A percentile compares a stretch with the other conserved stretches of the same genome.
Conservation (phyloP, 768 basidiomycete genomes). For the Suillus hirtellus region DNA sequence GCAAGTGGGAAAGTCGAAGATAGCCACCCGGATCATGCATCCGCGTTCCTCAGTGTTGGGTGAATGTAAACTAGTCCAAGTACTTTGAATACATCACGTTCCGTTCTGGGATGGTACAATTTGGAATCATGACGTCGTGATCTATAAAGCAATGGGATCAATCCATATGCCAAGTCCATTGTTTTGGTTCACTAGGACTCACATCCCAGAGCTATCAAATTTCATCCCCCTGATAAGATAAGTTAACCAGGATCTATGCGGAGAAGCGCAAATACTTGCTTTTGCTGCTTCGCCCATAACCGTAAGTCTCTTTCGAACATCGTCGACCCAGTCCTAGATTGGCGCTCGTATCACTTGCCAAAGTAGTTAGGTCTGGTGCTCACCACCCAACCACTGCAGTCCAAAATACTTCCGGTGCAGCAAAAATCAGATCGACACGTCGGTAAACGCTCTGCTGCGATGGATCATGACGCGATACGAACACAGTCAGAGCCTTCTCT, state of each 20-base stretch:
- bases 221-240: conserved; percentile 60
- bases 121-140: conserved; percentile 66
- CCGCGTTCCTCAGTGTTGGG: conserved; percentile 72
- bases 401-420: conserved; percentile 77
- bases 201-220: conserved; percentile 85
- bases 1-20: background rate
- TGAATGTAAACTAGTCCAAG: conserved; percentile 71
- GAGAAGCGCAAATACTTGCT: conserved; percentile 35
- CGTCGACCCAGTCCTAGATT: conserved; percentile 76
- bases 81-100: conserved; percentile 71
- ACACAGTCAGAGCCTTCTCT: conserved; percentile 83
- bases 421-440: conserved; percentile 84
- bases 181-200: conserved; percentile 24
- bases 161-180: conserved; percentile 2
- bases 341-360: background rate
- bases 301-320: conserved; percentile 89
- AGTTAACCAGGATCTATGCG: conserved; percentile 1
- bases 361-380: conserved; percentile 14
- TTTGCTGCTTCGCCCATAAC: conserved; percentile 64
- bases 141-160: conserved; percentile 32
- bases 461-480: conserved; percentile 53
- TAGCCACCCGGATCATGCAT: conserved; percentile 36
- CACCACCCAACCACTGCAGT: conserved; percentile 89
- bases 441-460: conserved; percentile 49
- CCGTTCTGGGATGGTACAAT: conserved; percentile 58